Evolutionary conservation across 1,139 yeast genomes (phyloP).

Genomic region (Taphrina sp.): DNA sequence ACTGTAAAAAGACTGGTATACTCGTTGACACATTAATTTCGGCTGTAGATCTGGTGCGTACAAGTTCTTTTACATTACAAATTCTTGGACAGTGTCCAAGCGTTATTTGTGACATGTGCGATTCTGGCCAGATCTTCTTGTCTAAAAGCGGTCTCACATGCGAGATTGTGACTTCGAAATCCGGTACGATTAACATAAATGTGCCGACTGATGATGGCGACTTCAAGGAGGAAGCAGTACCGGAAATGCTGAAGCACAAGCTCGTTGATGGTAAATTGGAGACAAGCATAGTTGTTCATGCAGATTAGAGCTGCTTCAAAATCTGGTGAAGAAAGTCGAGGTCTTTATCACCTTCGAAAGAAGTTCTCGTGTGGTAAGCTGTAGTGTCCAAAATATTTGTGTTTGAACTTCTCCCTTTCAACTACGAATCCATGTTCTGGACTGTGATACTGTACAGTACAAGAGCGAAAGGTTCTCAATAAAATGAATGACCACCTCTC

Average conservation of each 20-base stretch:
- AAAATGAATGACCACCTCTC: too few relatives aligned
- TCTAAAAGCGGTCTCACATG: constrained; percentile 66
- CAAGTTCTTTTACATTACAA: constrained; percentile 78
- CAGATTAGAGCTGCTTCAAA: constrained; percentile 6
- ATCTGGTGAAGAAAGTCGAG: neutral
- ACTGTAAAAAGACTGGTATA: constrained; percentile 68
- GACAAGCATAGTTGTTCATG: constrained; percentile 59
- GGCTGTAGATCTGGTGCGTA: constrained; percentile 83
- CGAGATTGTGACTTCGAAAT: constrained; percentile 76
- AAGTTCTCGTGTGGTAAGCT: neutral
- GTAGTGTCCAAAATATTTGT: too few relatives aligned
- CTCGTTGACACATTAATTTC: constrained; percentile 82
- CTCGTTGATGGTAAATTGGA: constrained; percentile 51
- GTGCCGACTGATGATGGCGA: constrained; percentile 65
- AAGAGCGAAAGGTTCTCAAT: too few relatives aligned
- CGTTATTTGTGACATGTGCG: constrained; percentile 82
- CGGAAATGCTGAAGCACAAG: constrained; percentile 80
- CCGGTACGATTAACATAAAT: constrained; percentile 80
- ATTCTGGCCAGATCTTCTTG: constrained; percentile 78
- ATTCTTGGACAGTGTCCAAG: constrained; percentile 76
- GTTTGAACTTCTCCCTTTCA: too few relatives aligned
- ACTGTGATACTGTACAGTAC: too few relatives aligned
- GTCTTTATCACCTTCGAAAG: neutral
- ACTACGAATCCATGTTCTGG: too few relatives aligned
- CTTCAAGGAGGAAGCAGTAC: constrained; percentile 72